Base-by-base conservation (phyloP, 805 yeast genomes). In the Candida easanensis region DNA sequence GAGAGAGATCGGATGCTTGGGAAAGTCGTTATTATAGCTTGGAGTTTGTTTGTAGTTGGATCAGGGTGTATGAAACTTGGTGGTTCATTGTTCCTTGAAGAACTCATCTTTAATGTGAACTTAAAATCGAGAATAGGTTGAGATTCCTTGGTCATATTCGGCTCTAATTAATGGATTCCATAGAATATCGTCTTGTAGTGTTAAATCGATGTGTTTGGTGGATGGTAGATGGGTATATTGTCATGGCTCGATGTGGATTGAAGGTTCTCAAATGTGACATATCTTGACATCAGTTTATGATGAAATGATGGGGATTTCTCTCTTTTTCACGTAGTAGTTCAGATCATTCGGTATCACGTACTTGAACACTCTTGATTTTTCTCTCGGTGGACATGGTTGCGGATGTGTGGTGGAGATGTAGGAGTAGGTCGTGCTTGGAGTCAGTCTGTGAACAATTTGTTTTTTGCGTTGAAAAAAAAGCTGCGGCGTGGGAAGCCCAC, bases 281-380 rank as follows among this genome's bases (percentile, higher is more conserved):
- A 7, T 19, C 23, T 35, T n/a, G 18, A 35, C n/a, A 20, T 18
- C 15, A 4, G 33, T 6, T 15, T 9, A 14, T 35, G 20, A 21
- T 35, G 14, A 8, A 8, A 5, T 30, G 33, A 26, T 14, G 38
- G 38, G 5, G 10, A 16, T 33, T 15, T 31, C 31, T 14, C 33
- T 28, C 28, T 31, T 28, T 25, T 17, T 30, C 34, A 25, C 28
- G 39, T 31, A 17, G 22, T 26, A 10, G 31, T 5, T 11, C 11
- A 11, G 18, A 4, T 21, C 26, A 30, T 20, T 23, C 33, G 11
- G 26, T 34, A 26, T 34, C 52, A 82, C 89, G 78, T 82, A 82
- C 89, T 80, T 84, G 90, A 71, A 85, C 91, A 77, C 90, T 83
- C 80, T 85, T 88, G 72, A 75, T 59, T 51, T 56, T 46, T 42